Evolutionary conservation across 2,329 filamentous ascomycete genomes (phyloP).

Genomic region (Curvularia sp.): DNA sequence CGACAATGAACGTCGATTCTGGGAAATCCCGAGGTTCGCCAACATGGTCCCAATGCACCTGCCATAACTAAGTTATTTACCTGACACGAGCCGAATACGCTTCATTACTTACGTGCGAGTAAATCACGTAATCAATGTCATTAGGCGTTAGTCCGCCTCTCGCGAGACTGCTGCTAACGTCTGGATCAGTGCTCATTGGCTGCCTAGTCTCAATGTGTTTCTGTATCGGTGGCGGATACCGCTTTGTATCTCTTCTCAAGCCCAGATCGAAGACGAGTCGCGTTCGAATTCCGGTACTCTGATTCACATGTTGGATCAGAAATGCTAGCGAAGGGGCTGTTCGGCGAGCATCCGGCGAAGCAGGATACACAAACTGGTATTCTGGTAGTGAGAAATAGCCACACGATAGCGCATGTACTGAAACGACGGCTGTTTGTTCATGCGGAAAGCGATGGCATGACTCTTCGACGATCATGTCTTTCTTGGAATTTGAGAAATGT

Average conservation of each 20-base stretch:
- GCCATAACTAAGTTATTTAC: background rate
- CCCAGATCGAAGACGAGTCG: constrained; percentile 64
- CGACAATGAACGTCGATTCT: constrained; percentile 51
- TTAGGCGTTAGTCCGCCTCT: constrained; percentile 45
- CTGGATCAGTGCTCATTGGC: constrained; percentile 52
- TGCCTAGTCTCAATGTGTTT: constrained; percentile 57
- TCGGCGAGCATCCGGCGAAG: constrained; percentile 53
- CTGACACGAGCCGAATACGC: background rate
- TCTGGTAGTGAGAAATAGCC: constrained; percentile 59
- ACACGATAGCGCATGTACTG: constrained; percentile 50
- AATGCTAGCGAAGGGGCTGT: constrained; percentile 64
- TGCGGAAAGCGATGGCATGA: background rate
- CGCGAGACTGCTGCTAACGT: constrained; percentile 51
- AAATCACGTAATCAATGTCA: constrained; percentile 54
- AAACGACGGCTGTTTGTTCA: constrained; percentile 34
- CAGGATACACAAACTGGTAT: constrained; percentile 57
- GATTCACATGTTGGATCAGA: constrained; percentile 59
- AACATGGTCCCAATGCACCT: constrained; percentile 56
- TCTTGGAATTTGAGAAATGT: background rate
- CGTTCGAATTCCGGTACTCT: constrained; percentile 43
- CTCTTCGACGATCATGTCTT: background rate
- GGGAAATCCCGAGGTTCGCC: constrained; percentile 52
- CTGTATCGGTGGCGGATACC: constrained; percentile 57
- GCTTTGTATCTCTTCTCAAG: constrained; percentile 55
- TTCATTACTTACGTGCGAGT: constrained; percentile 49